Evolutionary conservation across 2,329 filamentous ascomycete species (phyloP), one percentile per base, ranked within the genome.

Genomic region (Apiospora sp.): DNA sequence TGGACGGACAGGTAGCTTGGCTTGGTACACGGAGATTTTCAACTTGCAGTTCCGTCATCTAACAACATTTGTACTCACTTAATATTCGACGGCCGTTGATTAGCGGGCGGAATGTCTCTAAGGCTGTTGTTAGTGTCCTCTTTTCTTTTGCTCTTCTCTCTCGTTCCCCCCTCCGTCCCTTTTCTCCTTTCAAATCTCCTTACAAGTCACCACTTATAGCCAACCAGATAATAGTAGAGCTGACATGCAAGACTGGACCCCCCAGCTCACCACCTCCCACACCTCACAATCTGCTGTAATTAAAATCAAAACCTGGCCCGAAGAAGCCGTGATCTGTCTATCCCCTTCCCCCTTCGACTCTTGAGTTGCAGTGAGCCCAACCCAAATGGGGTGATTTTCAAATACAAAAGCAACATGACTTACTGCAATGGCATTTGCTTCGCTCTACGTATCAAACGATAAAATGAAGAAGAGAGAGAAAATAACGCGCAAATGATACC

Each of bases 51-150:
- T 48, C 44, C 19, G 44, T 48, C 16, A 7, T 10, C 1, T 6
- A 49, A 49, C 46, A 49, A 12, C 46, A 49, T n/a, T 46, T 30
- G 44, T 46, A 46, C 14, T 6, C 13, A 8, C 41, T 43, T 19
- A 19, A 30, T 30, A 16, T 34, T 58, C 44, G 51, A 27, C 51
- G 1, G 51, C 51, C 27, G 51, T 58, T 61, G 30, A 37, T 61
- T 61, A 61, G 54, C 54, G 30, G 54, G 14, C 54, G 54, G 30
- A 37, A 61, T 64, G 58, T 41, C 30, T 22, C 54, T 22, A 48
- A 48, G 44, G 16, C 19, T 48, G 22, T 16, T 48, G 22, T 16
- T 61, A 22, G 5, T 37, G 7, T 61, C 14, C 30, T 22, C 6
- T 30, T 58, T 30, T 30, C 27, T 4, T 34, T 58, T 6, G 22